Conservation (phyloP, 208 protist species). For the Herpetomonas samuelpessoai region DNA sequence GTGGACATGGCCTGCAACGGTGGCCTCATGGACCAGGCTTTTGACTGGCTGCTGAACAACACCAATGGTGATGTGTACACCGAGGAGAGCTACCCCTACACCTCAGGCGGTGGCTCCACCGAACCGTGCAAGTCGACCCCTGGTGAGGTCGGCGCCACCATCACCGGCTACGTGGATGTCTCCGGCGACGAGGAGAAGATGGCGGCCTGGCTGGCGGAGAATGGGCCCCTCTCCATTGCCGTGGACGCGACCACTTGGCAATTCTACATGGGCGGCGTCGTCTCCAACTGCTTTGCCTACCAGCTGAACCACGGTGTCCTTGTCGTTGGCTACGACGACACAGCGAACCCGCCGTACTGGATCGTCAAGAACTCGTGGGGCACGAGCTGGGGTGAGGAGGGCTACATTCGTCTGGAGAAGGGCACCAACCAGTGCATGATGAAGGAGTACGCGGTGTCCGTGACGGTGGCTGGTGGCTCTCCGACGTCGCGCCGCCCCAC, state of each 20-base stretch:
- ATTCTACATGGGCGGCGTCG: constrained; percentile 76
- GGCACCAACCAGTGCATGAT: constrained; percentile 81
- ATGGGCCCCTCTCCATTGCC: constrained; percentile 89
- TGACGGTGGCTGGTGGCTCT: constrained; percentile 24
- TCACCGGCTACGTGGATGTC: constrained; percentile 68
- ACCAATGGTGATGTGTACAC: constrained; percentile 62
- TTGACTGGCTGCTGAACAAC: constrained; percentile 75
- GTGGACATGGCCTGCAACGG: constrained; percentile 89
- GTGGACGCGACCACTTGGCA: constrained; percentile 88
- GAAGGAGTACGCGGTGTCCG: constrained; percentile 56
- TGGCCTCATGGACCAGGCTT: constrained; percentile 88
- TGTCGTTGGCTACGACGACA: constrained; percentile 82
- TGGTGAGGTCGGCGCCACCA: constrained; percentile 54
- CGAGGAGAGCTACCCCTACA: constrained; percentile 89
- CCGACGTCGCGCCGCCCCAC: constrained; percentile 11
- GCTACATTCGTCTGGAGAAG: constrained; percentile 88
- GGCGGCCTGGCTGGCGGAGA: constrained; percentile 50
- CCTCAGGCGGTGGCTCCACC: constrained; percentile 38
- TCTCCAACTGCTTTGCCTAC: constrained; percentile 58
- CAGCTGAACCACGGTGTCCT: constrained; percentile 90
- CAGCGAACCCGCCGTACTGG: constrained; percentile 71
- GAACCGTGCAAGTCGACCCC: constrained; percentile 31
- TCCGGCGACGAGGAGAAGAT: constrained; percentile 74
- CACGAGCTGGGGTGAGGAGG: constrained; percentile 82
- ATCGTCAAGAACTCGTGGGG: constrained; percentile 92